Evolutionary conservation across 768 basidiomycete species (phyloP).

Genomic region (Phylloporus sp.): DNA sequence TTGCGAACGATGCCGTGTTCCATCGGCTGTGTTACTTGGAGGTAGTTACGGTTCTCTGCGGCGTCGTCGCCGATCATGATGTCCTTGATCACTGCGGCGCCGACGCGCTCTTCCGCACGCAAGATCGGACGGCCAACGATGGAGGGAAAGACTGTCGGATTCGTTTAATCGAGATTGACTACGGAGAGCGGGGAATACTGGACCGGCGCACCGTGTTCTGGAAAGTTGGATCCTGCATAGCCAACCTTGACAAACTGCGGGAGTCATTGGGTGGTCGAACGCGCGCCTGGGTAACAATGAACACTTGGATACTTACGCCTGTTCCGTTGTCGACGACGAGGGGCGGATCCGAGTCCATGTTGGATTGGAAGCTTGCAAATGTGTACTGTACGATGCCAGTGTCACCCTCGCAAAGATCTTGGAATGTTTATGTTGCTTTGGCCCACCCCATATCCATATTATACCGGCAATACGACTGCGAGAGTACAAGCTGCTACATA

Average conservation of each 20-base stretch:
- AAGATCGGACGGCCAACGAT: constrained; percentile 96
- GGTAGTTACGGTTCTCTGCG: constrained; percentile 86
- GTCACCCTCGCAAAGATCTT: background rate
- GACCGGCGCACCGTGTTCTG: constrained; percentile 68
- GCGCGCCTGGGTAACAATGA: constrained; percentile 1
- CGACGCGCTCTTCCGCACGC: constrained; percentile 93
- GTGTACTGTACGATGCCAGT: background rate
- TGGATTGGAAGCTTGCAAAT: background rate
- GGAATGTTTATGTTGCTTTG: constrained; percentile 23
- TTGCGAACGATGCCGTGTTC: constrained; percentile 98
- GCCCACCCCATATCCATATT: too few relatives aligned
- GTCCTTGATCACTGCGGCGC: constrained; percentile 83
- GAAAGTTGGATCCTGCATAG: constrained; percentile 91
- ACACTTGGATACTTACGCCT: constrained; percentile 49
- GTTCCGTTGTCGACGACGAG: constrained; percentile 88
- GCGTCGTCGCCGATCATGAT: constrained; percentile 99
- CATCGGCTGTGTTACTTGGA: constrained; percentile 97
- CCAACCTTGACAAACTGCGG: constrained; percentile 85
- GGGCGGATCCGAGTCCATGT: constrained; percentile 38
- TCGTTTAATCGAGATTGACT: background rate
- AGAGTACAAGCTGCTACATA: background rate
- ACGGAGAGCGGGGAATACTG: background rate
- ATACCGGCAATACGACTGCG: background rate
- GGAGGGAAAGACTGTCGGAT: constrained; percentile 79
- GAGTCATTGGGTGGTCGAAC: background rate